Evolutionary conservation across 495 filamentous ascomycete genomes (phyloP).

Genomic region (Lindgomyces ingoldianus): DNA sequence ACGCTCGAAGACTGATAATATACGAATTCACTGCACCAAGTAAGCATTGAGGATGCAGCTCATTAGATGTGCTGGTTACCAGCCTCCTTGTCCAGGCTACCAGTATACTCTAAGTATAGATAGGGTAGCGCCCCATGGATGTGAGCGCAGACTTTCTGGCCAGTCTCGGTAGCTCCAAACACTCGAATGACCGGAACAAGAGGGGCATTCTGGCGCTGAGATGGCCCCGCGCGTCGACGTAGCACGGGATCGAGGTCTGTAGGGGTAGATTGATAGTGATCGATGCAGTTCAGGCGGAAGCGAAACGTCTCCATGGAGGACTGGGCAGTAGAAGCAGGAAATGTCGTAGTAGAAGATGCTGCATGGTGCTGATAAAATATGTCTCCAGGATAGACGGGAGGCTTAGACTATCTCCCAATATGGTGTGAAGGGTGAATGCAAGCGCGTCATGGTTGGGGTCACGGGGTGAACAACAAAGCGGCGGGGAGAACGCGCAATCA

Average conservation of each 20-base stretch:
- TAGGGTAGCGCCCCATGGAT: conserved; percentile 96
- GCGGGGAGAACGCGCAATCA: conserved; percentile 24
- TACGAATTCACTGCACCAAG: conserved; percentile 63
- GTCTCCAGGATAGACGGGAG: no score
- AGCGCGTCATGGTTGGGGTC: conserved; percentile 4
- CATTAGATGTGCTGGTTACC: conserved; percentile 49
- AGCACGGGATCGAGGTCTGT: conserved; percentile 81
- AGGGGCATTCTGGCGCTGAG: conserved; percentile 58
- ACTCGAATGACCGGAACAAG: conserved; percentile 85
- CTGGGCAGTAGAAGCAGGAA: neutral
- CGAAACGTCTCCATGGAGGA: conserved; percentile 57
- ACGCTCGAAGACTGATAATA: conserved; percentile 69
- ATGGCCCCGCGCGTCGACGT: conserved; percentile 55
- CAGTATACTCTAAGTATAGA: conserved; percentile 84
- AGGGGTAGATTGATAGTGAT: conserved; percentile 80
- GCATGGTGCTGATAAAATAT: conserved; percentile 19
- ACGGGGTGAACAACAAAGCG: conserved; percentile 4
- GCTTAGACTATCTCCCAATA: no score
- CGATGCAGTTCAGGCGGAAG: conserved; percentile 90
- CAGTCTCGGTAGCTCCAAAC: conserved; percentile 91
- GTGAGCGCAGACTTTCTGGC: conserved; percentile 95
- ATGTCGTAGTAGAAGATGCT: conserved; percentile 17
- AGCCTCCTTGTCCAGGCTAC: conserved; percentile 62
- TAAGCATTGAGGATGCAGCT: neutral
- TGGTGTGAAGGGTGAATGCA: neutral